Evolutionary conservation across 805 yeast genomes (phyloP).

Genomic region (Kluyveromyces nonfermentans): DNA sequence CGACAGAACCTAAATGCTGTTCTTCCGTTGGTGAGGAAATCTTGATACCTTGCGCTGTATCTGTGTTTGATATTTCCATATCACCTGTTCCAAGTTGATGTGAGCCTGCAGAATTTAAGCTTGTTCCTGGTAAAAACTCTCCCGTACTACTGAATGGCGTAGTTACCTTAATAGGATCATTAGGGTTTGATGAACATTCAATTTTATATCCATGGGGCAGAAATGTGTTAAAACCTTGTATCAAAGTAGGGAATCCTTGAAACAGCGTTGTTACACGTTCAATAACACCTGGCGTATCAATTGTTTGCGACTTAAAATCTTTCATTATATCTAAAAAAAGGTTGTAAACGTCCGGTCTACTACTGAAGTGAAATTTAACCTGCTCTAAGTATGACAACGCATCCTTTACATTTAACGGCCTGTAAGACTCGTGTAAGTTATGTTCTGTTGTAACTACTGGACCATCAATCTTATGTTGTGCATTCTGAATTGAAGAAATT

Average conservation of each 20-base stretch:
- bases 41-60: not conserved
- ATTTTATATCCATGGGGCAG: conserved; percentile 94
- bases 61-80: not conserved
- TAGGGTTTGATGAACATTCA: conserved; percentile 81
- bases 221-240: conserved; percentile 96
- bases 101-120: not conserved
- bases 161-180: conserved; percentile 88
- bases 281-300: conserved; percentile 97
- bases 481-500: not conserved
- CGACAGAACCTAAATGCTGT: not conserved
- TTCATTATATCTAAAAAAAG: conserved; percentile 96
- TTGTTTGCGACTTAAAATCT: conserved; percentile 91
- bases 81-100: not conserved
- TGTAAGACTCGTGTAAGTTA: conserved; percentile 31
- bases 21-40: not conserved
- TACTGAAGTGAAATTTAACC: conserved; percentile 84
- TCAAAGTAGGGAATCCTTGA: conserved; percentile 85
- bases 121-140: not conserved
- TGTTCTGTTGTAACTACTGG: conserved; percentile 5
- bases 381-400: conserved; percentile 93
- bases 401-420: conserved; percentile 90
- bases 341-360: conserved; percentile 92
- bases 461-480: not conserved
- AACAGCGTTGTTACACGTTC: conserved; percentile 87
- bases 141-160: conserved; percentile 90